Evolutionary conservation across 1,139 yeast species (phyloP).

Genomic region (Magnusiomyces tetraspermus): DNA sequence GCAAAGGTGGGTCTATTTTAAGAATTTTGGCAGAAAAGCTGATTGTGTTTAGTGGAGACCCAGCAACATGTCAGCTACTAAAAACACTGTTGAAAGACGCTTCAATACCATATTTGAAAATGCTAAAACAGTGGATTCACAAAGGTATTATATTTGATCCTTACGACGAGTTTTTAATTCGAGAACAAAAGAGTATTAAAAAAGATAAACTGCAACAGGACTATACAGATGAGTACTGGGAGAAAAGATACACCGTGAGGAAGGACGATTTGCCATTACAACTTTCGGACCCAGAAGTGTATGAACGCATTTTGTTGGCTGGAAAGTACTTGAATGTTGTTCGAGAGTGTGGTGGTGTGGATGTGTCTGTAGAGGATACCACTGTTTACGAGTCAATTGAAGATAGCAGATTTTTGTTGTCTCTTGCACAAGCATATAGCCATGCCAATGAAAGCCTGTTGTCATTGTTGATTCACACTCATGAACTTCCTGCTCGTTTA

Average conservation of each 20-base stretch:
- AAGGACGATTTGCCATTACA: conserved; percentile 69
- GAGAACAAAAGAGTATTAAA: conserved; percentile 32
- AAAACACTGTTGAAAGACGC: conserved; percentile 46
- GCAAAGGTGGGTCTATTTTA: conserved; percentile 33
- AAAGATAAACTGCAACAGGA: conserved; percentile 40
- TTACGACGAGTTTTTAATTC: conserved; percentile 71
- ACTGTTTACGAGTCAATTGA: conserved; percentile 40
- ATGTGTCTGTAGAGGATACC: conserved; percentile 23
- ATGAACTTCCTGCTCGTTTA: conserved; percentile 38
- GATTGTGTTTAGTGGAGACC: conserved; percentile 57
- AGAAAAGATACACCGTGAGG: conserved; percentile 65
- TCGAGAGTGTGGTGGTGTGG: conserved; percentile 44
- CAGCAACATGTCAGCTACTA: conserved; percentile 45
- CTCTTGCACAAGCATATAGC: conserved; percentile 52
- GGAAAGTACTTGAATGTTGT: conserved; percentile 79
- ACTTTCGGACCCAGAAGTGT: conserved; percentile 46
- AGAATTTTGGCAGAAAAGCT: conserved; percentile 52
- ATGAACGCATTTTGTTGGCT: conserved; percentile 60
- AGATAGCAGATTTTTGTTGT: conserved; percentile 47
- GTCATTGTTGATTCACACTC: conserved; percentile 53
- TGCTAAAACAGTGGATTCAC: conserved; percentile 71
- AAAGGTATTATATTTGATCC: conserved; percentile 72
- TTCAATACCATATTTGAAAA: conserved; percentile 53
- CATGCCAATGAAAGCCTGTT: conserved; percentile 60
- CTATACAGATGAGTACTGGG: conserved; percentile 71